These are phyloP conservation scores for Trichoderma sp. DNA, from an alignment of 2,329 filamentous ascomycete species.

Conservation along the genomic window DNA sequence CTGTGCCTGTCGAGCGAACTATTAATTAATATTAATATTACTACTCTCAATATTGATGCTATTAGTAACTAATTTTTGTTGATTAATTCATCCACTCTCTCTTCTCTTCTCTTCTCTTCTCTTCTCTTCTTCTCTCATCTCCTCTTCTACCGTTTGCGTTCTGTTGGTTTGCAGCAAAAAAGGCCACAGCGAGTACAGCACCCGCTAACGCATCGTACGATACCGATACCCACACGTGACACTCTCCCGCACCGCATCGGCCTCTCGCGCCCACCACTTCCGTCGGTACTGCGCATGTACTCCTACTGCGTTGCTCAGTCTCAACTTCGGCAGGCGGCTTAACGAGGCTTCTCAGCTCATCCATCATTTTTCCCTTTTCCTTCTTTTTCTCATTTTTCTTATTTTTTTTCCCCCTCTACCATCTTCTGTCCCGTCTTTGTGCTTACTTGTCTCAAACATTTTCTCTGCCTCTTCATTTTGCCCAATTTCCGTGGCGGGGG, in stretches of 20 bases:
- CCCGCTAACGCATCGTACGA: neutral
- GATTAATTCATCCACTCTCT: neutral
- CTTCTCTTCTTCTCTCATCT: too few species aligned
- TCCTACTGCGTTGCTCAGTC: neutral
- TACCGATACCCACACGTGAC: slow-evolving; percentile 1
- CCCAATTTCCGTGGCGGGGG: neutral
- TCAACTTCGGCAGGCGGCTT: neutral
- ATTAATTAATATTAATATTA: neutral
- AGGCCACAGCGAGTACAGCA: neutral
- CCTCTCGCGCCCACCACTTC: neutral
- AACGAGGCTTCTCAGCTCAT: neutral
- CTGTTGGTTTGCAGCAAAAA: neutral
- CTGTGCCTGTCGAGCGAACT: neutral
- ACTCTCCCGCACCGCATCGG: neutral
- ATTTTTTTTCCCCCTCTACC: neutral
- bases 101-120: neutral
- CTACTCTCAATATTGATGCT: neutral
- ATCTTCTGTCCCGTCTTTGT: neutral
- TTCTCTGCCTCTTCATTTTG: neutral
- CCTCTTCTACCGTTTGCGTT: neutral
- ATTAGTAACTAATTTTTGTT: neutral
- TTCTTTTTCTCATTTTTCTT: neutral
- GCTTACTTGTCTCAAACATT: neutral
- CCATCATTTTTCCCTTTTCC: neutral
- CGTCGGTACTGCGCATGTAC: neutral